Evolutionary conservation across 495 filamentous ascomycete species (phyloP).

Genomic region (Lasiosphaeris hirsuta): DNA sequence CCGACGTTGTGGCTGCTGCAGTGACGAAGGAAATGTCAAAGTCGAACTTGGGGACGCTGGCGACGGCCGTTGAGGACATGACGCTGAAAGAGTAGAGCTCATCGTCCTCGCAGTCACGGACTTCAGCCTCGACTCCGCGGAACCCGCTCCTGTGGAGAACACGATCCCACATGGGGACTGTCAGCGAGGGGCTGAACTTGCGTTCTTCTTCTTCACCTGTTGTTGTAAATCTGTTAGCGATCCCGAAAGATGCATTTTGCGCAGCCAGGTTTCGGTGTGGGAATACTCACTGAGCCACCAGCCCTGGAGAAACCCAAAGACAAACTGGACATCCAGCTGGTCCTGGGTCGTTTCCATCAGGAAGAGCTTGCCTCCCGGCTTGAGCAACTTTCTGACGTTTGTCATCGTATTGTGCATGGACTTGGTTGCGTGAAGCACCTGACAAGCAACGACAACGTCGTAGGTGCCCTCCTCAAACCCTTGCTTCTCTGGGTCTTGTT

Average conservation of each 20-base stretch:
- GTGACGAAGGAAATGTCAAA: conserved; percentile 27
- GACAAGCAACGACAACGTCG: conserved; percentile 51
- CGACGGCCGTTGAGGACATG: conserved; percentile 23
- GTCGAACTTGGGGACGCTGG: conserved; percentile 16
- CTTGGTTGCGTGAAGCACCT: conserved; percentile 52
- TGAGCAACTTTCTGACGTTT: conserved; percentile 40
- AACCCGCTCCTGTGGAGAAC: conserved; percentile 28
- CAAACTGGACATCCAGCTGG: conserved; percentile 26
- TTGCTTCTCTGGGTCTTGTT: conserved; percentile 40
- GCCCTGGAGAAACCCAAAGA: conserved; percentile 31
- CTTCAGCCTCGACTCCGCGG: conserved; percentile 27
- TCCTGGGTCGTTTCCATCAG: conserved; percentile 37
- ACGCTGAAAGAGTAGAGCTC: conserved; percentile 31
- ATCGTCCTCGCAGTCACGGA: conserved; percentile 30
- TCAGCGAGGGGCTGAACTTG: conserved; percentile 29
- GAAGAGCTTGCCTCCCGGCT: conserved; percentile 38
- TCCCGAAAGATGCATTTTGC: not conserved
- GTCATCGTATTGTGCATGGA: conserved; percentile 45
- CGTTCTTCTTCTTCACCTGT: conserved; percentile 36
- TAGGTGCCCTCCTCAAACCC: conserved; percentile 45
- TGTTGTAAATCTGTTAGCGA: conserved; percentile 2
- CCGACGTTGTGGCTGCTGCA: not conserved
- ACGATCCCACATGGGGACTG: conserved; percentile 31
- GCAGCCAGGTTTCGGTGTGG: no score
- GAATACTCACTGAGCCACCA: conserved; percentile 34